A percentile compares a stretch with the other conserved stretches of the same genome.
phyloP scores from a whole-genome alignment of 306 rosid genomes.

The Prunus kanzakura region DNA sequence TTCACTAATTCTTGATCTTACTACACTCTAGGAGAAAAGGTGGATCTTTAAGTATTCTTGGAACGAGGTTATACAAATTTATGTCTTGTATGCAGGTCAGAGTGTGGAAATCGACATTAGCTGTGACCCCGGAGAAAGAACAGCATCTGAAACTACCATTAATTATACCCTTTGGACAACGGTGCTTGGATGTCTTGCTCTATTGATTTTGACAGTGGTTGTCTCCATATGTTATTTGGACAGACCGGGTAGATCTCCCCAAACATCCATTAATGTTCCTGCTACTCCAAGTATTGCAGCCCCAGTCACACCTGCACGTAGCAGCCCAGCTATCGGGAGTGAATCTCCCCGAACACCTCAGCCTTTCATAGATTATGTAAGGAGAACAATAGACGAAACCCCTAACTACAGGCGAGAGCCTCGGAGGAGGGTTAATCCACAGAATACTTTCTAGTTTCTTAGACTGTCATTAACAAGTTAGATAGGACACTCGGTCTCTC shows the following conservation, averaged over 20 bases:
- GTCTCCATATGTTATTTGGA: slow-evolving; percentile 38
- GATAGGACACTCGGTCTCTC: background rate
- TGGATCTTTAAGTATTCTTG: background rate
- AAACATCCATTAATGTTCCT: slow-evolving; percentile 27
- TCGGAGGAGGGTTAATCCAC: slow-evolving; percentile 74
- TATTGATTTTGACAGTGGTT: slow-evolving; percentile 32
- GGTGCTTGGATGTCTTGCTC: slow-evolving; percentile 39
- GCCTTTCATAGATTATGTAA: slow-evolving; percentile 88
- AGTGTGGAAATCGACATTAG: slow-evolving; percentile 57
- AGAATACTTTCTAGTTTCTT: slow-evolving; percentile 62
- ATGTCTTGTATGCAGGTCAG: slow-evolving; percentile 60
- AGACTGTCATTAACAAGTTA: background rate
- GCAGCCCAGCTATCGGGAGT: slow-evolving; percentile 32
- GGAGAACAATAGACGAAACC: slow-evolving; percentile 93
- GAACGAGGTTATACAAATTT: slow-evolving; percentile 4
- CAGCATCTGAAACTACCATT: slow-evolving; percentile 23
- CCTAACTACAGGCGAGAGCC: slow-evolving; percentile 77
- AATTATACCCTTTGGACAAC: slow-evolving; percentile 37
- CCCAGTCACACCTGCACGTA: slow-evolving; percentile 57
- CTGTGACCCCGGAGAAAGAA: slow-evolving; percentile 44
- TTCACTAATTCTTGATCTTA: slow-evolving; percentile 12
- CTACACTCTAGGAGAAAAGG: background rate
- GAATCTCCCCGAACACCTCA: slow-evolving; percentile 92
- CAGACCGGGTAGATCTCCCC: slow-evolving; percentile 45
- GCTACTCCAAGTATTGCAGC: slow-evolving; percentile 39